Percentiles rank a stretch among this genome's conserved stretches.
phyloP scores from a whole-genome alignment of 352 stramenopile species.

The Globisporangium camurandrum region DNA sequence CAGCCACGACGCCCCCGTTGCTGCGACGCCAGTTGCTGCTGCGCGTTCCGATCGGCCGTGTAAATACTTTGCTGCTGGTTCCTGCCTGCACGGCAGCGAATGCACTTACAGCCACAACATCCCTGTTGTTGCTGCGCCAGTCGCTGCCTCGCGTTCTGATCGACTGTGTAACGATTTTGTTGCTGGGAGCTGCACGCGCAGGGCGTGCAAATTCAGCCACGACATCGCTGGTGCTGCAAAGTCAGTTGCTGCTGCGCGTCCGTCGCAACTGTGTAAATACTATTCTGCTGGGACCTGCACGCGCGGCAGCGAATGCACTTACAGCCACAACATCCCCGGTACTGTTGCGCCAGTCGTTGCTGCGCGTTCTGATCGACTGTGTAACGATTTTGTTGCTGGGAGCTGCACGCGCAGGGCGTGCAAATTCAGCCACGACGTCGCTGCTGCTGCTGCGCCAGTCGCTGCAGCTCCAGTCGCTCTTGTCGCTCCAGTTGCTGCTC shows the following conservation, averaged over 20 bases:
- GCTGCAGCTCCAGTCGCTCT: too few species aligned
- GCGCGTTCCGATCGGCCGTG: constrained; percentile 30
- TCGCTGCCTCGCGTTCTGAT: too few species aligned
- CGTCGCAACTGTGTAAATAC: constrained; percentile 32
- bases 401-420: background rate
- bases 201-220: background rate
- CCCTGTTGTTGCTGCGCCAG: constrained; percentile 1
- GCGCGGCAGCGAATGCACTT: constrained; percentile 45
- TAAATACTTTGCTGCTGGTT: constrained; percentile 37
- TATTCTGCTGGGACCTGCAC: constrained; percentile 41
- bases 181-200: background rate
- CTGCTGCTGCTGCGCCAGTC: constrained; percentile 9
- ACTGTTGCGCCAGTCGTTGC: background rate
- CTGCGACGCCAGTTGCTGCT: constrained; percentile 8
- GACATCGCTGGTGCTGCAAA: constrained; percentile 10
- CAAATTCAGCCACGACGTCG: background rate
- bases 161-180: too few species aligned
- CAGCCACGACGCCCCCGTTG: constrained; percentile 2
- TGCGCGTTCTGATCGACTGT: too few species aligned
- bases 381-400: too few species aligned
- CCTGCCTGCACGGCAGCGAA: constrained; percentile 41
- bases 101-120: constrained; percentile 39
- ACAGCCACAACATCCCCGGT: constrained; percentile 21
- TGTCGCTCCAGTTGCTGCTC: constrained; percentile 4
- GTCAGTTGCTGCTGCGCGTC: too few species aligned